Evolutionary conservation across 2,329 filamentous ascomycete species (phyloP).

Genomic region (Pestalotiopsis sp.): DNA sequence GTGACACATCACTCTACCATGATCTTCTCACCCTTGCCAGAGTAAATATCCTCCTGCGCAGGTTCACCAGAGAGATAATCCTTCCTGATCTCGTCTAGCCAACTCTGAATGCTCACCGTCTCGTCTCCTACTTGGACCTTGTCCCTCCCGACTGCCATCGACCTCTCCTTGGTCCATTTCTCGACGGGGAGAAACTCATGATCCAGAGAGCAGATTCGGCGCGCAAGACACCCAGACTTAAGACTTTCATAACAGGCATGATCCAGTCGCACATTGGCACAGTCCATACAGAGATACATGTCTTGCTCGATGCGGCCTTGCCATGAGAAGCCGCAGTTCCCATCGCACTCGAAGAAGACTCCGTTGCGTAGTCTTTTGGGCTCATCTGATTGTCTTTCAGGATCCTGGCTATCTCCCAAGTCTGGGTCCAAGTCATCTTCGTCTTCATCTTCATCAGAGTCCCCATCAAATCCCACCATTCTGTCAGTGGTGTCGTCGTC

Average conservation of each 20-base stretch:
- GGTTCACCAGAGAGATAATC: neutral
- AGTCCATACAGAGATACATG: neutral
- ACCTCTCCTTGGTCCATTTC: neutral
- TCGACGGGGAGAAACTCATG: neutral
- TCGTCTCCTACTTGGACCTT: neutral
- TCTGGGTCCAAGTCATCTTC: neutral
- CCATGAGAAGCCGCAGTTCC: neutral
- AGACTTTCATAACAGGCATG: neutral
- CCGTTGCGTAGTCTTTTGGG: neutral
- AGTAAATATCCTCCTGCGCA: too few species aligned
- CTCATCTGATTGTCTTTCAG: neutral
- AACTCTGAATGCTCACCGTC: neutral
- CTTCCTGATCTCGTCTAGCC: neutral
- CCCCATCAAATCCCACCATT: neutral
- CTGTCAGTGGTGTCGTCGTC: neutral
- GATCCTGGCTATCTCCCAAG: neutral
- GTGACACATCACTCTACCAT: too few species aligned
- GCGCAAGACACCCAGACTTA: neutral
- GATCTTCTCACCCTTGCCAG: too few species aligned
- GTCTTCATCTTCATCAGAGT: neutral
- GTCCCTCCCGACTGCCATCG: neutral
- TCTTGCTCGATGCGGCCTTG: neutral
- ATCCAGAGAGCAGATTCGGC: neutral
- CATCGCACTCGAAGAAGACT: neutral
- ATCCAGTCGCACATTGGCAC: neutral